phyloP scores from a whole-genome alignment of 495 filamentous ascomycete species.

The Aspergillus conjunctus region DNA sequence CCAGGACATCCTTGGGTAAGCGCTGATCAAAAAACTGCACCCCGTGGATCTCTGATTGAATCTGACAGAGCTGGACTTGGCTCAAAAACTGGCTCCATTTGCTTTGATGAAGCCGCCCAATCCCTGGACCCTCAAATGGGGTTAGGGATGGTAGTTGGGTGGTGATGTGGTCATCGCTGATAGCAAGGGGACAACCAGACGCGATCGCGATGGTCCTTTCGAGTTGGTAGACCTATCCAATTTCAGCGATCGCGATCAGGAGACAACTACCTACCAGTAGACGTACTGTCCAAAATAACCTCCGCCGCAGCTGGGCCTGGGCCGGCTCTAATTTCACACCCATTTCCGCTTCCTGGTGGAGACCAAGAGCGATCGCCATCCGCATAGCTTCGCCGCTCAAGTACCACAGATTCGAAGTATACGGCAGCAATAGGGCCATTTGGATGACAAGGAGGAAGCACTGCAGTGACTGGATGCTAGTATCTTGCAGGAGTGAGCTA shows the following conservation, averaged over 20 bases:
- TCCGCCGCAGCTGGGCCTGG: neutral
- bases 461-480: neutral
- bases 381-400: constrained; percentile 3
- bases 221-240: neutral
- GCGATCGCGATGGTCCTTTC: neutral
- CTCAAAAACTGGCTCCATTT: neutral
- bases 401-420: constrained; percentile 1
- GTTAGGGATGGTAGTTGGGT: neutral
- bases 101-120: neutral
- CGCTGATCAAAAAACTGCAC: constrained; percentile 2
- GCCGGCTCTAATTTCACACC: neutral
- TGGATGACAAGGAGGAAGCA: constrained; percentile 1
- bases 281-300: constrained; percentile 1
- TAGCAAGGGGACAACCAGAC: neutral
- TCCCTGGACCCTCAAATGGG: neutral
- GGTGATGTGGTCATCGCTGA: neutral
- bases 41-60: neutral
- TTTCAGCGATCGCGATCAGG: neutral
- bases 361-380: neutral
- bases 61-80: neutral
- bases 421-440: neutral
- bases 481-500: neutral
- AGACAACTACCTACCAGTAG: neutral
- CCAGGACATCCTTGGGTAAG: neutral
- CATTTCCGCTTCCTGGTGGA: neutral